phyloP scores from a whole-genome alignment of 2,329 filamentous ascomycete genomes.

The Diplocarpon rosae region DNA sequence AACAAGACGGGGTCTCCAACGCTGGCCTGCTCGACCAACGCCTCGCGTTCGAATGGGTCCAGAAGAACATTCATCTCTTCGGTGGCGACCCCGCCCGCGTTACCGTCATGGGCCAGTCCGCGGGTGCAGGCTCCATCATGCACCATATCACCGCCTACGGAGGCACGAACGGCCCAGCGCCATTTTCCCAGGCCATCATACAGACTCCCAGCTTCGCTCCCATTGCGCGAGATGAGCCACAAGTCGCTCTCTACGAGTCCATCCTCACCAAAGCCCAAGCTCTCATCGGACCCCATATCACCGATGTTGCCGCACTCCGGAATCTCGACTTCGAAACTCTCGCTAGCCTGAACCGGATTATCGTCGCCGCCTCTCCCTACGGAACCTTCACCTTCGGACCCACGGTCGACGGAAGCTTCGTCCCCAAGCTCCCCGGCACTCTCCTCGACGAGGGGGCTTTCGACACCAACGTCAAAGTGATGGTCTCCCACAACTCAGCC shows the following conservation, averaged over 20 bases:
- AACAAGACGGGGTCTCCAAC: slow-evolving; percentile 30
- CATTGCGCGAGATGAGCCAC: background rate
- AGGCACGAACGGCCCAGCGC: slow-evolving; percentile 26
- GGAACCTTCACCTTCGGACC: slow-evolving; percentile 35
- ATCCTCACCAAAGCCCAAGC: slow-evolving; percentile 7
- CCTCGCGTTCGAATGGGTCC: slow-evolving; percentile 47
- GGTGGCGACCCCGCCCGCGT: slow-evolving; percentile 40
- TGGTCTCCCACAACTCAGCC: slow-evolving; percentile 35
- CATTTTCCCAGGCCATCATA: slow-evolving; percentile 32
- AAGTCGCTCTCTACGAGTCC: slow-evolving; percentile 12
- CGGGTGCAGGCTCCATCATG: slow-evolving; percentile 41
- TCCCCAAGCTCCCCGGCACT: slow-evolving; percentile 34
- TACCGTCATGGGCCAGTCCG: slow-evolving; percentile 39
- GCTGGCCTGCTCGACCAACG: slow-evolving; percentile 42
- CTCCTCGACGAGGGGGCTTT: slow-evolving; percentile 34
- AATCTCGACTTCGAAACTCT: slow-evolving; percentile 9
- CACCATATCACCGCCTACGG: slow-evolving; percentile 44
- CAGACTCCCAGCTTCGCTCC: slow-evolving; percentile 22
- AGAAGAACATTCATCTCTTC: slow-evolving; percentile 41
- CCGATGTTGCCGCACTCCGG: slow-evolving; percentile 9
- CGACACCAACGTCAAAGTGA: slow-evolving; percentile 33
- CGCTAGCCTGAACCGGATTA: slow-evolving; percentile 13
- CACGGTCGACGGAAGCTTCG: slow-evolving; percentile 37
- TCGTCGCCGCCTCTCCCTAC: slow-evolving; percentile 18
- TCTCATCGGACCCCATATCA: slow-evolving; percentile 4